phyloP scores from a whole-genome alignment of 2,329 filamentous ascomycete genomes.

The Colletotrichum sp. region DNA sequence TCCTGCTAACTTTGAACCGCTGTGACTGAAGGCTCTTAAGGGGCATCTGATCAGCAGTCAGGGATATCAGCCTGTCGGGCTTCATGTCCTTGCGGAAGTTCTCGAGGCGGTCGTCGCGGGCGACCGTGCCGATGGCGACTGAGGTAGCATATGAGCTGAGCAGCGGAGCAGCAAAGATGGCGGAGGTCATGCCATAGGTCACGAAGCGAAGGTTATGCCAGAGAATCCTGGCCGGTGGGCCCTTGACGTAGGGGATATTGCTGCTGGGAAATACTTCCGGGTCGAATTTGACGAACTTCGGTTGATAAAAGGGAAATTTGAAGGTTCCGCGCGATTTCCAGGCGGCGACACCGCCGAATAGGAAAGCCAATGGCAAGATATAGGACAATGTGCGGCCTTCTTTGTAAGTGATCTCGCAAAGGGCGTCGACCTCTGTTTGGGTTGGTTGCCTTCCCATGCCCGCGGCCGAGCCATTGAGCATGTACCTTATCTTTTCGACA shows the following conservation, averaged over 20 bases:
- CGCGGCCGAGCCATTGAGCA: background rate
- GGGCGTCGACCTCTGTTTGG: constrained; percentile 39
- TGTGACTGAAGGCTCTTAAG: background rate
- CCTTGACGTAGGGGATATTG: constrained; percentile 26
- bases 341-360: constrained; percentile 27
- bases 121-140: background rate
- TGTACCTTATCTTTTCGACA: background rate
- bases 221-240: constrained; percentile 24
- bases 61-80: background rate
- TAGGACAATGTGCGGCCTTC: constrained; percentile 35
- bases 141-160: constrained; percentile 32
- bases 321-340: constrained; percentile 35
- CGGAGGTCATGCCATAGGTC: constrained; percentile 33
- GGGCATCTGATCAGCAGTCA: background rate
- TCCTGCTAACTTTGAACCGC: background rate
- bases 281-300: constrained; percentile 33
- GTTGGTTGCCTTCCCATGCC: constrained; percentile 30
- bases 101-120: constrained; percentile 2
- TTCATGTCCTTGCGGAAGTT: constrained; percentile 14
- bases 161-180: constrained; percentile 29
- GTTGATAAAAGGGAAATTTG: constrained; percentile 45
- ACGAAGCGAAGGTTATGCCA: constrained; percentile 44
- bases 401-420: constrained; percentile 29
- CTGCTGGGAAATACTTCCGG: constrained; percentile 33
- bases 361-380: constrained; percentile 28